Conservation (phyloP, 2,329 filamentous ascomycete species). For the Phialophora tarda region DNA sequence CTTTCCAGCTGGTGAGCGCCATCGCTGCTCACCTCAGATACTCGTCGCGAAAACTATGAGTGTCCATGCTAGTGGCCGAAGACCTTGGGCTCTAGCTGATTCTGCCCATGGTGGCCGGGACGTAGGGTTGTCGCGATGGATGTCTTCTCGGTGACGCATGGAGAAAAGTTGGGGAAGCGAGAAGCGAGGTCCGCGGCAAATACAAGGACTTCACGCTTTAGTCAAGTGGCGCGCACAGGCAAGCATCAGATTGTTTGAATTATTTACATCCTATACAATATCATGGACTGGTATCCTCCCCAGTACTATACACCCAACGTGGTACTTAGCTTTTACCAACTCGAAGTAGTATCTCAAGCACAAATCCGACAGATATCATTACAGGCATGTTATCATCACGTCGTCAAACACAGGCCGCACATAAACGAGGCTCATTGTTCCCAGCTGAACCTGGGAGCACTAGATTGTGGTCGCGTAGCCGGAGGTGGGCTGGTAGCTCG, state of each 20-base stretch:
- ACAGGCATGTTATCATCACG: constrained; percentile 9
- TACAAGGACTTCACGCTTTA: background rate
- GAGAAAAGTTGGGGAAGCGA: constrained; percentile 8
- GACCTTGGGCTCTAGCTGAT: background rate
- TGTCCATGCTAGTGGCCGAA: constrained; percentile 4
- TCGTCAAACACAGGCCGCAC: constrained; percentile 9
- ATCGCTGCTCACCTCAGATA: constrained; percentile 28
- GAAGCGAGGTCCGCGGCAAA: background rate
- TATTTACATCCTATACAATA: constrained; percentile 14
- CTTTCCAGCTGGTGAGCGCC: constrained; percentile 77
- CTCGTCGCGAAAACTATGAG: background rate
- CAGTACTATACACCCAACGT: constrained; percentile 15
- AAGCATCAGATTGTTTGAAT: background rate
- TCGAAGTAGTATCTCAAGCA: background rate
- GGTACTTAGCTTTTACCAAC: background rate
- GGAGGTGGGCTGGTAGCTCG: constrained; percentile 16
- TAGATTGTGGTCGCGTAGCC: background rate
- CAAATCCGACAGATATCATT: constrained; percentile 8
- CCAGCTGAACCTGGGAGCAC: constrained; percentile 34
- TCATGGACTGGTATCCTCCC: constrained; percentile 13
- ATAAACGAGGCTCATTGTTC: constrained; percentile 28
- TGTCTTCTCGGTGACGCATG: constrained; percentile 7
- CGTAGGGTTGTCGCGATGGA: background rate
- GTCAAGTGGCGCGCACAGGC: background rate
- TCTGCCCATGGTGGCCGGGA: background rate